phyloP scores from a whole-genome alignment of 2,329 filamentous ascomycete species.

The Ophiostoma quercus region DNA sequence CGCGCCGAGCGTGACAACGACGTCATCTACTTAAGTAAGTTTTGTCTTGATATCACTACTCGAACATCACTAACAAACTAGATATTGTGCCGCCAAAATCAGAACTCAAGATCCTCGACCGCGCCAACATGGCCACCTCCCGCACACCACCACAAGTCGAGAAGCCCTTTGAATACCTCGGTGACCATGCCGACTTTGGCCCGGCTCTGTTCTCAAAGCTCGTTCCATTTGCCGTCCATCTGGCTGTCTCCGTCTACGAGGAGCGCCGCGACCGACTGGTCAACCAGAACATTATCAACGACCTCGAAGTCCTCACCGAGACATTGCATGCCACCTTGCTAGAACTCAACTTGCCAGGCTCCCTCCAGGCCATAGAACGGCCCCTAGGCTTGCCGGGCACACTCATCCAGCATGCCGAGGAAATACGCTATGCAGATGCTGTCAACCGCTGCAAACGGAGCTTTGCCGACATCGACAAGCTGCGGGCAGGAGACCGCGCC shows the following conservation, averaged over 20 bases:
- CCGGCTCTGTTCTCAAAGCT: constrained; percentile 82
- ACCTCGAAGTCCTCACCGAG: constrained; percentile 75
- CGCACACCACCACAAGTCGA: constrained; percentile 76
- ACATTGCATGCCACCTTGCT: constrained; percentile 73
- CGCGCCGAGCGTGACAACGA: constrained; percentile 95
- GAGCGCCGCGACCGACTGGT: constrained; percentile 86
- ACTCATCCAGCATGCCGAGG: constrained; percentile 83
- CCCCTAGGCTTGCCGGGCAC: constrained; percentile 83
- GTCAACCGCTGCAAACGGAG: constrained; percentile 70
- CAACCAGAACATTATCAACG: constrained; percentile 78
- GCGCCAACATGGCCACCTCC: constrained; percentile 80
- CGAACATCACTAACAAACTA: background rate
- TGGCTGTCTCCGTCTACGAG: constrained; percentile 92
- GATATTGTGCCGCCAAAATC: constrained; percentile 74
- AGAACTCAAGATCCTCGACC: constrained; percentile 77
- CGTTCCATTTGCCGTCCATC: constrained; percentile 91
- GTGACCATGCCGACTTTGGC: constrained; percentile 74
- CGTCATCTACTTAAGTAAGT: constrained; percentile 68
- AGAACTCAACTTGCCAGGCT: constrained; percentile 82
- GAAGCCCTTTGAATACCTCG: constrained; percentile 72
- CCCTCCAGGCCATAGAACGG: constrained; percentile 89
- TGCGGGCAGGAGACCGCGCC: constrained; percentile 72
- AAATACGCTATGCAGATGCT: constrained; percentile 86
- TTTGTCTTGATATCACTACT: too few species aligned
- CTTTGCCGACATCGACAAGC: constrained; percentile 82